Base-by-base conservation (phyloP, 164 flowering plant genomes). In the Magnolia sinica region DNA sequence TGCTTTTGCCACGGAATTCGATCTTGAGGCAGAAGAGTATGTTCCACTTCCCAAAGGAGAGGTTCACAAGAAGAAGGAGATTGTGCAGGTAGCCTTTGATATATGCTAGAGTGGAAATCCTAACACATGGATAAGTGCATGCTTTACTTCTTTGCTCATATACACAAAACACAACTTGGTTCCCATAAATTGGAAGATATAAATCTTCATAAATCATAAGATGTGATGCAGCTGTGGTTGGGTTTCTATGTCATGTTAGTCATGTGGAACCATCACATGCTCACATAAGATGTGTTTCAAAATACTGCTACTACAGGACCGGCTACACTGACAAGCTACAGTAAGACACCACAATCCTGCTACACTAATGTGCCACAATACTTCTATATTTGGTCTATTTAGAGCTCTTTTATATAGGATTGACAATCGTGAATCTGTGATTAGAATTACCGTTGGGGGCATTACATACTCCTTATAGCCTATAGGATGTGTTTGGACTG, bases 31-130 rank as follows among this genome's bases (percentile, higher is more conserved):
- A 20, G 99, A 96, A 83, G 99, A 96, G 79, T 96, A 96, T 87
- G 99, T 96, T 76, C 98, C 99, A 74, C 97, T 96, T 81, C 99
- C 99, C 37, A 96, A 96, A 85, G 98, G 99, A 76, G 99, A 96
- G 84, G 99, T 96, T 86, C 98, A 94, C 83, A 96, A 96, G 78
- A 96, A 92, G 87, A 96, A 93, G 86, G 99, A 94, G 82, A 92
- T 96, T 55, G 99, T 96, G 55, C 98, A 96, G 98, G 99, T 96
- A 64, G 19, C 18, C 50, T 24, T 16, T 7, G 10, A 13, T 14
- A 29, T 68, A 45, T 3, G 24, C 24, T 64, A 22, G 68, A 20
- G 4, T 7, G 0, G 50, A 68, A 55, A 29, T 37, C 18, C 24
- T 70, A 8, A 49, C 55, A 7, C 49, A 49, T 70, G 72, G 52